Conservation (phyloP, 345 rosid species). For the Euphorbia peplus region DNA sequence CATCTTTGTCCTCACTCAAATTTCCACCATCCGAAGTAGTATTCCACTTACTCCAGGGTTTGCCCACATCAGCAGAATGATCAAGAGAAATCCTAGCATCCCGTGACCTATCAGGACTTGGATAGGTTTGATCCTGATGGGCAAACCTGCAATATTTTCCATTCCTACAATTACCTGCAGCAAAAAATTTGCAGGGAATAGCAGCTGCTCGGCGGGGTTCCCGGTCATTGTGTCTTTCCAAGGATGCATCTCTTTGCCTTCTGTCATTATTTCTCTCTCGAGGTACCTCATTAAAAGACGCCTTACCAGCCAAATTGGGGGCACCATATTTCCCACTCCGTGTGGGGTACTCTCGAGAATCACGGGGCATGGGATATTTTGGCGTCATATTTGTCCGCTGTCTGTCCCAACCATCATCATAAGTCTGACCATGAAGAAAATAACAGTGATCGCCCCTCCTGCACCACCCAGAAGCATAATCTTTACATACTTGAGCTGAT, state of each 20-base stretch:
- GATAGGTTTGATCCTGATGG: slow-evolving; percentile 46
- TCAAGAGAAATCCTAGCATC: slow-evolving; percentile 36
- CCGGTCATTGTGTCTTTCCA: slow-evolving; percentile 42
- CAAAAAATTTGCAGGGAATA: slow-evolving; percentile 74
- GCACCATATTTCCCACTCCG: slow-evolving; percentile 24
- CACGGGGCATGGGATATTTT: slow-evolving; percentile 34
- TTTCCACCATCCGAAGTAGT: slow-evolving; percentile 35
- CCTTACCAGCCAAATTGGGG: slow-evolving; percentile 31
- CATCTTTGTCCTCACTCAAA: slow-evolving; percentile 30
- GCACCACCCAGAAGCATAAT: slow-evolving; percentile 66
- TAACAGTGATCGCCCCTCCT: slow-evolving; percentile 59
- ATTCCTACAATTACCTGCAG: slow-evolving; percentile 80
- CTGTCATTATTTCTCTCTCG: slow-evolving; percentile 46
- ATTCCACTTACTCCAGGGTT: slow-evolving; percentile 41
- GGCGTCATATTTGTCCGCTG: slow-evolving; percentile 42
- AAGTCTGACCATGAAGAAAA: slow-evolving; percentile 45
- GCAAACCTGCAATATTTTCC: slow-evolving; percentile 77
- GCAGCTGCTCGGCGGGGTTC: slow-evolving; percentile 42
- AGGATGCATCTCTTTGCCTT: slow-evolving; percentile 40
- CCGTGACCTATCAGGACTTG: slow-evolving; percentile 51
- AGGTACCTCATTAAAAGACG: slow-evolving; percentile 30
- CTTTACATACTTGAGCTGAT: slow-evolving; percentile 56
- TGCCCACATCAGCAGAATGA: slow-evolving; percentile 36
- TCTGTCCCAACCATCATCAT: slow-evolving; percentile 53
- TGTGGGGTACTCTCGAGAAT: slow-evolving; percentile 18